A percentile compares a stretch with the other conserved stretches of the same genome.
Evolutionary conservation across 257 asterid species (phyloP).

Genomic region (Cynanchum wilfordii): DNA sequence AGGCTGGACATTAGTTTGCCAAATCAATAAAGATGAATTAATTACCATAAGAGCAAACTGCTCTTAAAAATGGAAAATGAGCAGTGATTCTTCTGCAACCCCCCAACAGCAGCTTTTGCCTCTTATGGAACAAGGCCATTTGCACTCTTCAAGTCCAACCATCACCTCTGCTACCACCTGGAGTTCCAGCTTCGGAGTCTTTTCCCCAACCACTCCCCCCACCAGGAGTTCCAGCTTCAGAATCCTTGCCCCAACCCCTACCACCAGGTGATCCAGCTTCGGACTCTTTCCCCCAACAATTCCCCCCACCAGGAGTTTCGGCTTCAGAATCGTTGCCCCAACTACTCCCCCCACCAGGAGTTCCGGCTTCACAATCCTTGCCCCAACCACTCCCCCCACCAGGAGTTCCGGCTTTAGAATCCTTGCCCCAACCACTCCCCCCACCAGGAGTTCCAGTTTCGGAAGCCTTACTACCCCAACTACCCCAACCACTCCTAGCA

Average conservation of each 20-base stretch:
- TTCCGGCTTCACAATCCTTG: not conserved
- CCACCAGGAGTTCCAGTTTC: not conserved
- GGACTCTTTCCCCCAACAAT: not conserved
- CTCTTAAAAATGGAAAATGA: slow-evolving; percentile 12
- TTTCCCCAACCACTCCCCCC: not conserved
- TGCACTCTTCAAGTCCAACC: slow-evolving; percentile 11
- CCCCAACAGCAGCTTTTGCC: not conserved
- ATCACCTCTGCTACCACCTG: slow-evolving; percentile 36
- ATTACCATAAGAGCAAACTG: not conserved
- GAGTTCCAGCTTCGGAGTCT: slow-evolving; percentile 25
- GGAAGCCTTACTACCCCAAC: too few relatives aligned
- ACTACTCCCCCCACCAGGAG: not conserved
- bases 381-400: not conserved
- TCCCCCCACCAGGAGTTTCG: not conserved
- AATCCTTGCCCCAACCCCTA: not conserved
- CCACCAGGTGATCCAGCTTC: not conserved
- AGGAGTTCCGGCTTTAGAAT: not conserved
- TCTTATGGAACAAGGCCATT: not conserved
- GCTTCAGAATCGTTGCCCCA: slow-evolving; percentile 17
- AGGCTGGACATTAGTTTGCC: not conserved
- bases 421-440: not conserved
- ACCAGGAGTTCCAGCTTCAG: not conserved
- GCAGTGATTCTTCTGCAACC: not conserved
- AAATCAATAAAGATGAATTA: not conserved
- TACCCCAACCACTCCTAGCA: too few relatives aligned